Evolutionary conservation across 176 grass and related monocot genomes (phyloP), one percentile per base, ranked within the genome.

Genomic region (Zea luxurians): DNA sequence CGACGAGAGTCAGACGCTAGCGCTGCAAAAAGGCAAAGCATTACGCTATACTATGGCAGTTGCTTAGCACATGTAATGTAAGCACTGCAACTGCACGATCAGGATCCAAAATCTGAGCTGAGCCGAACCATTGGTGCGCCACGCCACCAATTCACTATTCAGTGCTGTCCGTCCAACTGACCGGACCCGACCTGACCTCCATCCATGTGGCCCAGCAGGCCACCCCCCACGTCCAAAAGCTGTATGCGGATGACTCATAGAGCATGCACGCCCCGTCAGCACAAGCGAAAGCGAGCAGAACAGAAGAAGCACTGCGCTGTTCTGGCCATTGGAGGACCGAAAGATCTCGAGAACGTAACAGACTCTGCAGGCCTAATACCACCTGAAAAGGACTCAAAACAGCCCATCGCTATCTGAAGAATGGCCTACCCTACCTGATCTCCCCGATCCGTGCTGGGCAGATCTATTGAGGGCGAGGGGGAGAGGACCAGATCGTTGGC

Each of bases 241-340:
- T 64, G 40, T 50, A 40, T 52, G 71, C 70, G 43, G 49, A 74
- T 89, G 87, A 85, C 72, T 89, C 82, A 77, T 72, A 43, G 72
- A 61, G 21, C 80, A 83, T 78, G 74, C 27, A 66, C 43, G 66
- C 68, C 11, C 66, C 50, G 72, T 85, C 82, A 85, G 87, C 77
- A 81, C 15, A 76, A 66, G 75, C 16, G 21, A 71, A 81, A 84
- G 65, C 57, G 80, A 40, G 38, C 38, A 40, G 38, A 27, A 27
- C 27, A 27, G 27, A 27, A 76, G 64, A 27, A 76, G 64, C 38
- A 45, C 57, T 71, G 48, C 59, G 47, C 57, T 70, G 17, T 55
- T 16, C 53, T 82, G 27, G 34, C 13, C 75, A 74, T 38, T 37
- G 59, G 60, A 78, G 67, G 36, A 61, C 17, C 18, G 40, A 61